Evolutionary conservation across 768 basidiomycete genomes (phyloP).

Genomic region (Rhodocollybia butyracea): DNA sequence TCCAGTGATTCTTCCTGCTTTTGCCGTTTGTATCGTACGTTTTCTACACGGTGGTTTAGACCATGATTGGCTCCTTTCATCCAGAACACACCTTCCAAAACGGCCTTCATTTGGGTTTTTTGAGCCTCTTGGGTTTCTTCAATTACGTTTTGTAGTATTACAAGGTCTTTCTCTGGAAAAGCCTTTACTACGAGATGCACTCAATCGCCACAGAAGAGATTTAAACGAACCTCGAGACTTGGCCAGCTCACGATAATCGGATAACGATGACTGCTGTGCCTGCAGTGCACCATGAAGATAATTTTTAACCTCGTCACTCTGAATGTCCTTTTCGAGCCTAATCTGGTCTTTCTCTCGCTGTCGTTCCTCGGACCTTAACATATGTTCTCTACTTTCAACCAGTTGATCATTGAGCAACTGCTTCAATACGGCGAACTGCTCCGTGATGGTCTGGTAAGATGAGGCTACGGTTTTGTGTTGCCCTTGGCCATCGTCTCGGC

Average conservation of each 20-base stretch:
- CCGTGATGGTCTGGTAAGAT: not conserved
- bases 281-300: not conserved
- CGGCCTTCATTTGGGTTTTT: not conserved
- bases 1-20: not conserved
- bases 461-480: not conserved
- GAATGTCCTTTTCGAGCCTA: not conserved
- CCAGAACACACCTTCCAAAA: not conserved
- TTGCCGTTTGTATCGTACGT: not conserved
- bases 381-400: not conserved
- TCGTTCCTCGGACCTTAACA: not conserved
- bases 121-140: not conserved
- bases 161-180: not conserved
- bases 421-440: not conserved
- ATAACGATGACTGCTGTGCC: not conserved
- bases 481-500: not conserved
- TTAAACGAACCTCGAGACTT: conserved; percentile 3
- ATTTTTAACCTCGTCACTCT: not conserved
- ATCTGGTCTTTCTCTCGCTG: not conserved
- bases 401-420: not conserved
- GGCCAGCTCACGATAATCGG: not conserved
- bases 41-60: not conserved
- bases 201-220: not conserved
- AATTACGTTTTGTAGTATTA: not conserved
- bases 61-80: not conserved
- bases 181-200: not conserved